Percentiles rank a stretch among this genome's conserved stretches.
phyloP scores from a whole-genome alignment of 495 filamentous ascomycete genomes.

The Glarea lozoyensis region DNA sequence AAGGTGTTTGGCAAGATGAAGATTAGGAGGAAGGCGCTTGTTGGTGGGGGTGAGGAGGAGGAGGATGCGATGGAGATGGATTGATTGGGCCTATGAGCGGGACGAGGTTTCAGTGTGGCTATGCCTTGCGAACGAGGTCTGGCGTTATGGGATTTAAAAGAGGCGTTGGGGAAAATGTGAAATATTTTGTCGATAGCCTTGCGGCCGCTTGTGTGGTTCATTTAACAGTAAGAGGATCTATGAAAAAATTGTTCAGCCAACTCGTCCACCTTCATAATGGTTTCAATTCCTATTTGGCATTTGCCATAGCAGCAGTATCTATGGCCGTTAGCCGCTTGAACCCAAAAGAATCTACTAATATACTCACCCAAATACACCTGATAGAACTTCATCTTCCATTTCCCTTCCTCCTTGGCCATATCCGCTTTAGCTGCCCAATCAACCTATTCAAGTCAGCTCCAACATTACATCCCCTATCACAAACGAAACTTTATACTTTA shows the following conservation, averaged over 20 bases:
- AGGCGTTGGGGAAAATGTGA: too few relatives aligned
- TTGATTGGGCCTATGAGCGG: conserved; percentile 38
- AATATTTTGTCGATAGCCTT: too few relatives aligned
- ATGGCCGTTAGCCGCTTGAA: not conserved
- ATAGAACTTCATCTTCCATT: conserved; percentile 51
- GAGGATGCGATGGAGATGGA: conserved; percentile 68
- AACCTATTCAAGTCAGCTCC: conserved; percentile 14
- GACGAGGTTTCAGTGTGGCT: not conserved
- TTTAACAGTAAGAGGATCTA: too few relatives aligned
- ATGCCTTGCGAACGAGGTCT: conserved; percentile 1
- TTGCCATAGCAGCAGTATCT: conserved; percentile 18
- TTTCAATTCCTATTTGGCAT: conserved; percentile 12
- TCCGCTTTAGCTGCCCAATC: conserved; percentile 50
- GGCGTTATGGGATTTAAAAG: conserved; percentile 18
- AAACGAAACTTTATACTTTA: conserved; percentile 8
- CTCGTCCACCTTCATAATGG: not conserved
- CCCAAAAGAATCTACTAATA: not conserved
- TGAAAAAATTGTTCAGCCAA: too few relatives aligned
- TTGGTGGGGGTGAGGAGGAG: conserved; percentile 53
- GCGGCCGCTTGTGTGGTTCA: too few relatives aligned
- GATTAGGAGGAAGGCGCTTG: conserved; percentile 48
- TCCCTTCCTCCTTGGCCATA: conserved; percentile 36
- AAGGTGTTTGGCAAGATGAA: conserved; percentile 51
- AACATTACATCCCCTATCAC: not conserved
- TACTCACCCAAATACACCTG: conserved; percentile 54